Percentiles rank a stretch among this genome's conserved stretches.
These are phyloP conservation scores for Aaosphaeria pasadenensis DNA, from an alignment of 2,329 filamentous ascomycete species.

Conservation along the genomic window DNA sequence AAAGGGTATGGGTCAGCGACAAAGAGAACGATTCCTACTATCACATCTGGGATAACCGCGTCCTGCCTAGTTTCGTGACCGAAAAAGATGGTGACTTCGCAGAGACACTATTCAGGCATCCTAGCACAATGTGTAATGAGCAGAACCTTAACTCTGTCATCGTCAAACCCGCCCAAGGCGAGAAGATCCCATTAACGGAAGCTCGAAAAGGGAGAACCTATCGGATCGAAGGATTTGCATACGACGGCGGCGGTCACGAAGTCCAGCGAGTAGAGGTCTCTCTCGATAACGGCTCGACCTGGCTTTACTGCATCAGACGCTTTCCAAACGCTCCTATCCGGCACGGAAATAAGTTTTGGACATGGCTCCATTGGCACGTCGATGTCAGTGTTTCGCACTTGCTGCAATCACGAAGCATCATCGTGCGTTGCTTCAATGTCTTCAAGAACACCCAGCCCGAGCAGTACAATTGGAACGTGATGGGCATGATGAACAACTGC, in stretches of 20 bases:
- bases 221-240: conserved; percentile 51
- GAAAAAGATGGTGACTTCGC: conserved; percentile 50
- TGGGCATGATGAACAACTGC: conserved; percentile 57
- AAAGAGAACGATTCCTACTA: conserved; percentile 55
- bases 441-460: conserved; percentile 52
- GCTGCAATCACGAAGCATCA: conserved; percentile 42
- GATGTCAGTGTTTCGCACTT: conserved; percentile 48
- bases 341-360: conserved; percentile 55
- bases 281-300: conserved; percentile 46
- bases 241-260: conserved; percentile 49
- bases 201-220: conserved; percentile 42
- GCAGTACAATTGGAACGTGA: conserved; percentile 47
- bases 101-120: conserved; percentile 46
- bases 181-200: conserved; percentile 38
- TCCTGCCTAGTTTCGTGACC: conserved; percentile 51
- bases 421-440: conserved; percentile 49
- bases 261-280: conserved; percentile 53
- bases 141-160: conserved; percentile 55
- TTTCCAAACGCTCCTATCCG: conserved; percentile 50
- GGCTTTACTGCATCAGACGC: conserved; percentile 50
- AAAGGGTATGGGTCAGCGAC: conserved; percentile 50
- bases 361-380: conserved; percentile 53
- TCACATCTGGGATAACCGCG: conserved; percentile 58
- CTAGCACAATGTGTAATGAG: conserved; percentile 44
- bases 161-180: conserved; percentile 44